phyloP scores from a whole-genome alignment of 176 grass and related monocot species.

The Phragmites australis region DNA sequence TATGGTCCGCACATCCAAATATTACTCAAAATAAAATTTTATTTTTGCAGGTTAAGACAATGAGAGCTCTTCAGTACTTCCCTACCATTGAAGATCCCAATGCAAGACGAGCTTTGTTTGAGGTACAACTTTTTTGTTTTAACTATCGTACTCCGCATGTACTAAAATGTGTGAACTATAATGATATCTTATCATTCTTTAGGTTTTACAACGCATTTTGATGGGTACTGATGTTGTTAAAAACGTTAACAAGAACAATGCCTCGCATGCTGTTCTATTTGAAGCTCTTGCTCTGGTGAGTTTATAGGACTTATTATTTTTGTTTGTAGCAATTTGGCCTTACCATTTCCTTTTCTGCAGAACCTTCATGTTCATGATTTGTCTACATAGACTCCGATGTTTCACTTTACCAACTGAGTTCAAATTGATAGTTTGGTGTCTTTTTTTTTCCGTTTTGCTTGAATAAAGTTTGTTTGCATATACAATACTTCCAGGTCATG shows the following conservation, averaged over 20 bases:
- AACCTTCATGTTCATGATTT: background rate
- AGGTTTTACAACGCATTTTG: conserved; percentile 98
- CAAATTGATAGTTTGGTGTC: background rate
- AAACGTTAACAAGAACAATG: conserved; percentile 99
- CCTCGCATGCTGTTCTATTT: conserved; percentile 98
- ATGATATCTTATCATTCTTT: conserved; percentile 26
- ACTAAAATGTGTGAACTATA: background rate
- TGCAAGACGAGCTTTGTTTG: conserved; percentile 92
- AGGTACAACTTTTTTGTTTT: conserved; percentile 48
- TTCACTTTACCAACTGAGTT: background rate
- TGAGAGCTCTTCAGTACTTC: conserved; percentile 98
- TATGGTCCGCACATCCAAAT: background rate
- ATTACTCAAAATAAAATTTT: conserved; percentile 9
- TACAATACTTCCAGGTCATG: conserved; percentile 67
- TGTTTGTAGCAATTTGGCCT: background rate
- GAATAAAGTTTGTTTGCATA: conserved; percentile 22
- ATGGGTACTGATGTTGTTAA: conserved; percentile 99
- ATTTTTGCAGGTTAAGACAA: conserved; percentile 87
- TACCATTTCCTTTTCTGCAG: background rate
- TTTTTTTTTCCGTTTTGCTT: background rate
- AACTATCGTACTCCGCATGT: background rate
- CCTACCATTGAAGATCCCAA: conserved; percentile 91
- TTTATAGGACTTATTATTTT: background rate
- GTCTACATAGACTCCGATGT: background rate
- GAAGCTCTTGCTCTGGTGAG: conserved; percentile 97